phyloP scores from a whole-genome alignment of 371 early-diverging fungal genomes.

The Mortierella sp. region DNA sequence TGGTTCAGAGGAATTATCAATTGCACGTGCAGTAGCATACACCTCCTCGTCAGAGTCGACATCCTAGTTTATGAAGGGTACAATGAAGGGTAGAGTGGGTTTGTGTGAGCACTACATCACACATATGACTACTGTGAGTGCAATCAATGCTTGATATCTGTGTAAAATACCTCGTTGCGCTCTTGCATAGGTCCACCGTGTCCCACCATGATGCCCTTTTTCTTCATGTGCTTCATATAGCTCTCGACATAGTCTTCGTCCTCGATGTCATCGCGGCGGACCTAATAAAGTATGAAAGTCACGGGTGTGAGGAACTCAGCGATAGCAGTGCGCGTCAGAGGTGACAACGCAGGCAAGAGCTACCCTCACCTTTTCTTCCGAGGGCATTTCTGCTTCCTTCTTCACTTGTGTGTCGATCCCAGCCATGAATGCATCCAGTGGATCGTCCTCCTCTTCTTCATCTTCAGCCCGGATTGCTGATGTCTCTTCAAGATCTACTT shows the following conservation, averaged over 20 bases:
- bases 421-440: slow-evolving; percentile 93
- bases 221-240: slow-evolving; percentile 84
- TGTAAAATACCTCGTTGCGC: slow-evolving; percentile 63
- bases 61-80: slow-evolving; percentile 60
- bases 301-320: neutral
- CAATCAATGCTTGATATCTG: neutral
- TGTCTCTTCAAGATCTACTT: neutral
- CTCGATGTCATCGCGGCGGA: slow-evolving; percentile 79
- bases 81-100: neutral
- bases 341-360: neutral
- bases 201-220: slow-evolving; percentile 80
- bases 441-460: slow-evolving; percentile 81
- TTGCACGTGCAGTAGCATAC: slow-evolving; percentile 85
- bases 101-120: neutral
- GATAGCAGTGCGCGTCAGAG: neutral
- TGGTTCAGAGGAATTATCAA: slow-evolving; percentile 67
- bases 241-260: slow-evolving; percentile 87
- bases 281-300: slow-evolving; percentile 26
- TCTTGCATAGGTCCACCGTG: slow-evolving; percentile 59
- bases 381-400: slow-evolving; percentile 62
- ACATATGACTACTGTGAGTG: neutral
- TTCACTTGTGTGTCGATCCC: slow-evolving; percentile 77
- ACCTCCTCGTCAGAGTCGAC: slow-evolving; percentile 91
- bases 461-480: slow-evolving; percentile 21
- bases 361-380: slow-evolving; percentile 60